phyloP scores from a whole-genome alignment of 768 basidiomycete species.

The Mycena venus region DNA sequence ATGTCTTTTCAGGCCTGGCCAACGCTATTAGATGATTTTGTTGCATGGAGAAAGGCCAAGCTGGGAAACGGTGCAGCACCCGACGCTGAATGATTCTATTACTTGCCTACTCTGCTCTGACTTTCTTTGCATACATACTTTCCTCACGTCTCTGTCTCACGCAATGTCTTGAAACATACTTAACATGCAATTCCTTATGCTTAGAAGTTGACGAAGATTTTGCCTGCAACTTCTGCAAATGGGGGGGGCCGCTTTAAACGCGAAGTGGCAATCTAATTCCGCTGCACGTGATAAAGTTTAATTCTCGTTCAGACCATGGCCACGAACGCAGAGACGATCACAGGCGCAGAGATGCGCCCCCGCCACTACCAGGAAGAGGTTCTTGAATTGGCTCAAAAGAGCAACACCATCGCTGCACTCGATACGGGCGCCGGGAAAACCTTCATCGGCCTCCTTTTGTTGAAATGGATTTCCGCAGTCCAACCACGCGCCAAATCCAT shows the following conservation, averaged over 20 bases:
- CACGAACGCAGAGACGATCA: not conserved
- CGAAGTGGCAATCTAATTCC: not conserved
- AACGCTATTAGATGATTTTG: slow-evolving; percentile 85
- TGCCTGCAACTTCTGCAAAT: no score
- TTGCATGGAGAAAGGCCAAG: slow-evolving; percentile 68
- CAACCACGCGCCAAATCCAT: slow-evolving; percentile 72
- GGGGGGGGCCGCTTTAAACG: no score
- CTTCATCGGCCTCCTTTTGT: slow-evolving; percentile 78
- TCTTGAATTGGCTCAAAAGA: slow-evolving; percentile 69
- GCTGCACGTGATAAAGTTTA: not conserved
- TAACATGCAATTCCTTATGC: slow-evolving; percentile 8
- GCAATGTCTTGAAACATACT: slow-evolving; percentile 9
- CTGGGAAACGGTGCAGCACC: slow-evolving; percentile 28
- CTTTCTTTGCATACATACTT: slow-evolving; percentile 8
- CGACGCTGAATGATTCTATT: slow-evolving; percentile 21
- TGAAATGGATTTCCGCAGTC: slow-evolving; percentile 79
- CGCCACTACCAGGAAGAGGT: slow-evolving; percentile 82
- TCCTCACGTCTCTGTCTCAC: slow-evolving; percentile 1
- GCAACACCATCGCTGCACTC: slow-evolving; percentile 81
- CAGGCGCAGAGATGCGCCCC: slow-evolving; percentile 36
- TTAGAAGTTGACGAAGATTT: no score
- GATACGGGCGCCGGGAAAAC: slow-evolving; percentile 87
- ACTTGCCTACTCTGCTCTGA: not conserved
- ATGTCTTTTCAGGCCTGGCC: slow-evolving; percentile 77
- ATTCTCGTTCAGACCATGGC: not conserved